Conservation (phyloP, 148 eudicot species). For the Gaultheria prostrata region DNA sequence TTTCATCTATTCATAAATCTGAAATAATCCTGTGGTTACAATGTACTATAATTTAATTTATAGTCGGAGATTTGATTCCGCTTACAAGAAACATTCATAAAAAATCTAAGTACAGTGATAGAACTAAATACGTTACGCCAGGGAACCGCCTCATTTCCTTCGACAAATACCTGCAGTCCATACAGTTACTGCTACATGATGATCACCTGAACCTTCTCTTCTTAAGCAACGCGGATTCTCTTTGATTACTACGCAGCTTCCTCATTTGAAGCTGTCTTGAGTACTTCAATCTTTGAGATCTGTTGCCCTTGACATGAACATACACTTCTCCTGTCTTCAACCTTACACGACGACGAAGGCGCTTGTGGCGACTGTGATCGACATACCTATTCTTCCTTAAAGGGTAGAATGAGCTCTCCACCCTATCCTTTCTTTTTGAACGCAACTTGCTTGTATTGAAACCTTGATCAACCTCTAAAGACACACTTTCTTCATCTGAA, state of each 20-base stretch:
- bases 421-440: constrained; percentile 8
- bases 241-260: constrained; percentile 12
- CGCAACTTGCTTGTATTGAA: constrained; percentile 21
- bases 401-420: constrained; percentile 7
- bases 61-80: neutral
- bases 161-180: neutral
- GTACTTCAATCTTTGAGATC: constrained; percentile 20
- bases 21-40: neutral
- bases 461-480: neutral
- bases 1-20: no score
- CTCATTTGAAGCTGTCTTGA: constrained; percentile 12
- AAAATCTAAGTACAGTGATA: neutral
- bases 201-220: constrained; percentile 20
- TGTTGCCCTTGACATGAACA: neutral
- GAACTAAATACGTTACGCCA: no score
- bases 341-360: neutral
- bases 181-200: neutral
- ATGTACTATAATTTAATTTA: neutral
- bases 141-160: neutral
- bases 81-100: neutral
- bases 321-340: constrained; percentile 22
- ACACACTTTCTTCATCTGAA: constrained; percentile 11
- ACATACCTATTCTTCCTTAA: constrained; percentile 1
- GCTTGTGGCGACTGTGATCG: neutral
- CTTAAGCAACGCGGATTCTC: neutral